Evolutionary conservation across 495 filamentous ascomycete species (phyloP), one percentile per base, ranked within the genome.

Genomic region (Xylaria venustula): DNA sequence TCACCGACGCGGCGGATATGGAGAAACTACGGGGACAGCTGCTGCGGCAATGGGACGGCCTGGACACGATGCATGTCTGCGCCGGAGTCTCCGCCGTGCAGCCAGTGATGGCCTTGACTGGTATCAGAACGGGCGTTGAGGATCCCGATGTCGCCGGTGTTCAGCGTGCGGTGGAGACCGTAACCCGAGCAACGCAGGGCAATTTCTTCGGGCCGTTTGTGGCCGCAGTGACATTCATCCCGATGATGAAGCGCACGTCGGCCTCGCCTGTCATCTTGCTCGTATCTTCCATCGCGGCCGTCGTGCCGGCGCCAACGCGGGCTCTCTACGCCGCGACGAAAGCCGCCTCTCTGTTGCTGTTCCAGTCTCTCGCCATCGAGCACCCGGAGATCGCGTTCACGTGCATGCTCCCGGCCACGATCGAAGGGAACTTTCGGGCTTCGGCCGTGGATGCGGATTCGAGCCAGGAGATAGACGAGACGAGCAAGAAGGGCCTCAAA

Each of bases 11-110:
- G 2, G 53, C 48, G 6, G 66, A 68, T 19, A 69, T 73, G 68
- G 64, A 62, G 5, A 50, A 58, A 9, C 44, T 71, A 52, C 62
- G 70, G 23, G 60, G 61, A 7, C 37, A 40, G 20, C 9, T 73
- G 28, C 41, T 62, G 8, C 28, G 26, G 6, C 52, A 62, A 54
- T 71, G 67, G 70, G 64, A 55, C 20, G 68, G 68, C 8, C 36
- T 73, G 37, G 70, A 73, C 59, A 64, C 70, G 1, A 54, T 73
- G 25, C 56, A 66, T 19, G 37, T 73, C 11, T 68, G 68, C 41
- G 70, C 68, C 8, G 70, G 70, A 1, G 70, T 73, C 1, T 71
- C 68, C 32, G 70, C 70, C 14, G 68, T 73, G 53, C 70, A 70
- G 54, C 70, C 70, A 1, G 61, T 71, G 17, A 71, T 73, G 68